Conservation (phyloP, 768 basidiomycete genomes). For the Russula ochroleuca region DNA sequence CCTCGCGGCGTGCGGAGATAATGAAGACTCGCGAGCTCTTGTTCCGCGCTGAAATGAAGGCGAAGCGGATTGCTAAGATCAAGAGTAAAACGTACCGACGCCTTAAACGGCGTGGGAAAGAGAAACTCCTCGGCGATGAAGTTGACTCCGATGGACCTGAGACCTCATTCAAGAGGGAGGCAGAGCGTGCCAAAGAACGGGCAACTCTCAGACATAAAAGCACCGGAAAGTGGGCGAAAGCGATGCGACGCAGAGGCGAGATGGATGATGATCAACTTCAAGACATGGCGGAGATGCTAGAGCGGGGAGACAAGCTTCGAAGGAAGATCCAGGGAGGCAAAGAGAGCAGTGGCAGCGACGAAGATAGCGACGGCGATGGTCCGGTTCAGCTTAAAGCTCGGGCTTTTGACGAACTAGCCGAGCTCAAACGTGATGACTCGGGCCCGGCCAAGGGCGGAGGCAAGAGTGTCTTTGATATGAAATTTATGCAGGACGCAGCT, state of each 20-base stretch:
- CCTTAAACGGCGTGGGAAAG: conserved; percentile 73
- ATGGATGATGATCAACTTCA: conserved; percentile 56
- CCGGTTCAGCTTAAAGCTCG: conserved; percentile 35
- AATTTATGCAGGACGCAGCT: conserved; percentile 96
- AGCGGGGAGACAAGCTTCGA: conserved; percentile 72
- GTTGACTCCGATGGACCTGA: conserved; percentile 50
- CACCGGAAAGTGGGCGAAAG: conserved; percentile 83
- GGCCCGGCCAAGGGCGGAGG: conserved; percentile 34
- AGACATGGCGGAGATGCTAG: conserved; percentile 83
- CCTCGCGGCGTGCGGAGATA: conserved; percentile 73
- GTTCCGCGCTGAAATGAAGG: conserved; percentile 89
- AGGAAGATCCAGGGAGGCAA: conserved; percentile 65
- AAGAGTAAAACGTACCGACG: conserved; percentile 92
- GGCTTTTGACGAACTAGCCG: conserved; percentile 28
- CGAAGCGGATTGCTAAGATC: conserved; percentile 87
- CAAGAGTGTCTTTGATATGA: conserved; percentile 88
- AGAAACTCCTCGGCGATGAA: conserved; percentile 54
- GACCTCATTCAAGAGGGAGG: conserved; percentile 61
- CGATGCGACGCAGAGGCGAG: conserved; percentile 65
- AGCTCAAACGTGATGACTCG: conserved; percentile 10
- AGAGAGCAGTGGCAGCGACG: conserved; percentile 52
- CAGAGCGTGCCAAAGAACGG: conserved; percentile 78
- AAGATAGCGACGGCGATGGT: conserved; percentile 56
- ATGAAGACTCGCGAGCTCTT: conserved; percentile 88
- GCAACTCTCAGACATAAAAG: conserved; percentile 87